Evolutionary conservation across 1,284 basidiomycete genomes (phyloP), one percentile per base, ranked within the genome.

Genomic region (Pascua sp.): DNA sequence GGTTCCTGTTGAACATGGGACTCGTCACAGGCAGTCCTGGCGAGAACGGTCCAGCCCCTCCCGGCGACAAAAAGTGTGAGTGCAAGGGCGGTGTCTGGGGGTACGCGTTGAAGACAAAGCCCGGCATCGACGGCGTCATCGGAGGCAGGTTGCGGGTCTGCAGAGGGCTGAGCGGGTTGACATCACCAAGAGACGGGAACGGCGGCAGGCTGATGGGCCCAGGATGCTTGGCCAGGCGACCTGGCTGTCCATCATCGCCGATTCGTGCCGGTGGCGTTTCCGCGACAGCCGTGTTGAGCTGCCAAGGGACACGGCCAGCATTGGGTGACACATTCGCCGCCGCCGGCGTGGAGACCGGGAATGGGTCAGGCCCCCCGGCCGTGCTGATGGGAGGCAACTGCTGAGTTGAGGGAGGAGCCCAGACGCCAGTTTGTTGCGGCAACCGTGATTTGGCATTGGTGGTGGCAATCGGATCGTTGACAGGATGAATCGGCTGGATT

Each of bases 71-170:
- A 66, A 75, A 75, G 38, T 69, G 69, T 1, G 69, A 67, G 49
- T 70, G 70, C 11, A 73, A 49, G 11, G 73, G 73, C 8, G 77
- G 77, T 1, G 77, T 79, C 36, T 73, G 70, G 2, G 77, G 76
- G 47, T 72, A 74, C 8, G 71, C 71, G 49, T 76, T 72, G 64
- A 79, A 77, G 7, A 76, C 72, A 56, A 77, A 79, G 11, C 76
- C 73, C 5, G 77, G 77, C 77, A 79, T 79, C 4, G 70, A 73
- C 8, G 77, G 77, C 5, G 77, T 79, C 76, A 79, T 77, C 7
- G 77, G 72, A 11, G 77, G 75, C 36, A 79, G 62, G 16, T 67
- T 69, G 13, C 76, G 58, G 0, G 64, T 69, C 38, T 72, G 72
- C n/a, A 75, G 50, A 0, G 76, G 76, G 11, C 67, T 72, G 7